These are phyloP conservation scores for Fusarium sp. DNA, from an alignment of 2,329 filamentous ascomycete genomes.

Conservation along the genomic window DNA sequence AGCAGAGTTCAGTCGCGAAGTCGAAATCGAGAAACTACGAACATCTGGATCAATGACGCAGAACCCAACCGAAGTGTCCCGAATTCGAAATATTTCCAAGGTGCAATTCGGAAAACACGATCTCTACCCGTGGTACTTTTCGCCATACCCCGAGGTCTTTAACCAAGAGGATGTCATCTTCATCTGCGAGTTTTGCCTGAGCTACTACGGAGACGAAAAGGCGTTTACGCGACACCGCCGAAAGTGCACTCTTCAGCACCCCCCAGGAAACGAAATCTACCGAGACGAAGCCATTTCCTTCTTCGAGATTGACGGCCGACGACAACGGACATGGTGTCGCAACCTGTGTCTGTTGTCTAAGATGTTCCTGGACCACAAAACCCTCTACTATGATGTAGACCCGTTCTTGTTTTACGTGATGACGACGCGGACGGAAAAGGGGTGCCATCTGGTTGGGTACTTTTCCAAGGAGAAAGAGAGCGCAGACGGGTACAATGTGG, in stretches of 20 bases:
- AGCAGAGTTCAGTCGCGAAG: slow-evolving; percentile 78
- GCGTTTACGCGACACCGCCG: slow-evolving; percentile 86
- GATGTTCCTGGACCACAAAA: slow-evolving; percentile 97
- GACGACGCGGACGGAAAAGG: slow-evolving; percentile 88
- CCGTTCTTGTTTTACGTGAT: slow-evolving; percentile 99
- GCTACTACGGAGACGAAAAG: slow-evolving; percentile 86
- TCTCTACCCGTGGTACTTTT: slow-evolving; percentile 99
- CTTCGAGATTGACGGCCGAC: slow-evolving; percentile 95
- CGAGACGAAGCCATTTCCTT: slow-evolving; percentile 94
- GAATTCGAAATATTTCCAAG: slow-evolving; percentile 93
- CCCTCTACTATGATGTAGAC: slow-evolving; percentile 99
- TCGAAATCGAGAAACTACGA: slow-evolving; percentile 95
- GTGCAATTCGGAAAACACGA: slow-evolving; percentile 94
- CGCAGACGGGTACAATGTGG: slow-evolving; percentile 96
- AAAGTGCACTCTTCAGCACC: slow-evolving; percentile 92
- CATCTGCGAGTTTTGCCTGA: slow-evolving; percentile 97
- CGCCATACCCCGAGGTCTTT: slow-evolving; percentile 92
- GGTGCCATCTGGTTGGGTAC: slow-evolving; percentile 97
- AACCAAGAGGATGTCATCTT: slow-evolving; percentile 90
- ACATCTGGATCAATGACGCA: slow-evolving; percentile 99
- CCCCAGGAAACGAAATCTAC: slow-evolving; percentile 98
- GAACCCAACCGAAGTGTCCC: slow-evolving; percentile 95
- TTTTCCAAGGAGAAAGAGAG: slow-evolving; percentile 99
- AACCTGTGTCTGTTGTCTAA: slow-evolving; percentile 96
- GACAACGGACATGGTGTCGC: slow-evolving; percentile 95